Conservation (phyloP, 148 eudicot species). For the Linanthus parryae region DNA sequence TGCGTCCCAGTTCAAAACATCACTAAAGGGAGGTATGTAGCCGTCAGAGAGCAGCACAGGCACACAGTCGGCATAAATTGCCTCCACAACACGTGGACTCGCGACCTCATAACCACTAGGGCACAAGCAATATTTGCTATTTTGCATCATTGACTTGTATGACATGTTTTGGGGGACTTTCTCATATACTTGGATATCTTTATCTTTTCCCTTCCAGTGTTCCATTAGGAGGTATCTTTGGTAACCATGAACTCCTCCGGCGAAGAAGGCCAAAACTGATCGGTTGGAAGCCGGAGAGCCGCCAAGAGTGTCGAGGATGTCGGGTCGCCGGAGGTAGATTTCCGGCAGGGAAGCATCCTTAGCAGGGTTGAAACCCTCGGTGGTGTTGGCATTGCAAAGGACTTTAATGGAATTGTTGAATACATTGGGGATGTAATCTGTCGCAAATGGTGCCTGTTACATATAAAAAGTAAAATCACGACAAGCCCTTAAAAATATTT, state of each 20-base stretch:
- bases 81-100: slow-evolving; percentile 55
- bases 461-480: too few relatives aligned
- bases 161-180: slow-evolving; percentile 20
- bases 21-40: slow-evolving; percentile 44
- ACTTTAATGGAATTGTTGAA: slow-evolving; percentile 68
- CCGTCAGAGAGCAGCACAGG: slow-evolving; percentile 45
- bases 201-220: slow-evolving; percentile 45
- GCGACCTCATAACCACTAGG: slow-evolving; percentile 74
- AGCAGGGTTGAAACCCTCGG: slow-evolving; percentile 63
- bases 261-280: slow-evolving; percentile 51
- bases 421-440: slow-evolving; percentile 33
- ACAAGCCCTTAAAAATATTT: too few relatives aligned
- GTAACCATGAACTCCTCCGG: slow-evolving; percentile 48
- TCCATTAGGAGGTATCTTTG: slow-evolving; percentile 38
- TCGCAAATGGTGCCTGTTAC: slow-evolving; percentile 44
- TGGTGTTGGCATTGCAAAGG: slow-evolving; percentile 65
- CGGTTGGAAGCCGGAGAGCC: slow-evolving; percentile 37
- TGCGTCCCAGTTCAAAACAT: slow-evolving; percentile 48
- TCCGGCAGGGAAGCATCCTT: slow-evolving; percentile 58
- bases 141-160: slow-evolving; percentile 30
- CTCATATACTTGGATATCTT: slow-evolving; percentile 38
- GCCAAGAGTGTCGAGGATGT: slow-evolving; percentile 25
- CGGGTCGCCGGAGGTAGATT: slow-evolving; percentile 37
- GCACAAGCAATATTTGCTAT: slow-evolving; percentile 45
- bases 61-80: slow-evolving; percentile 49